Percentiles rank a stretch among this genome's conserved stretches.
Conservation (phyloP, 441 rosid genomes). For the Croton laevigatus region DNA sequence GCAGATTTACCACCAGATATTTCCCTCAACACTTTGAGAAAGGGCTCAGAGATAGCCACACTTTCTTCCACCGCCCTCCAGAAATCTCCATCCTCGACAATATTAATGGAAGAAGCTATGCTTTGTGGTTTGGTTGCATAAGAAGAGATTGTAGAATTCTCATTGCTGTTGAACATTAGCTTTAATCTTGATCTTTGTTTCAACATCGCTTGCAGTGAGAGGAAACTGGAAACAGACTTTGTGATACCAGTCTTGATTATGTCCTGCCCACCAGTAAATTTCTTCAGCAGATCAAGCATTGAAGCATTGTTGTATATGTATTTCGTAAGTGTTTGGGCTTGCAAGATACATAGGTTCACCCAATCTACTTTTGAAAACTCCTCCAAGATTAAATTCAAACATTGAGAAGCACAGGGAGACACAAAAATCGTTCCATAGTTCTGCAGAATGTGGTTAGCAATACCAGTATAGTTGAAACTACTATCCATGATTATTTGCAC, state of each 20-base stretch:
- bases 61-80: slow-evolving; percentile 84
- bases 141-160: slow-evolving; percentile 49
- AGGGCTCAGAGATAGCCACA: slow-evolving; percentile 88
- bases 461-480: slow-evolving; percentile 57
- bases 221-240: slow-evolving; percentile 60
- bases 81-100: slow-evolving; percentile 68
- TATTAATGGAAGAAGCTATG: slow-evolving; percentile 49
- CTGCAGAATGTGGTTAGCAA: slow-evolving; percentile 66
- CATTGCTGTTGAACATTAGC: slow-evolving; percentile 73
- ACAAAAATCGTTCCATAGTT: slow-evolving; percentile 70
- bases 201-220: slow-evolving; percentile 66
- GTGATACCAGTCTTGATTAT: slow-evolving; percentile 71
- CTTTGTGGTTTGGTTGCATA: slow-evolving; percentile 61
- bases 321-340: slow-evolving; percentile 66
- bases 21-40: slow-evolving; percentile 76
- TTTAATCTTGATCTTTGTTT: slow-evolving; percentile 67
- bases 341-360: slow-evolving; percentile 68
- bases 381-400: slow-evolving; percentile 68
- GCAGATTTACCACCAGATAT: slow-evolving; percentile 77
- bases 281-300: slow-evolving; percentile 75
- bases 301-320: slow-evolving; percentile 60
- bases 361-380: slow-evolving; percentile 84
- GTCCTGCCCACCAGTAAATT: slow-evolving; percentile 65
- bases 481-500: slow-evolving; percentile 83
- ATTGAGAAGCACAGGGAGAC: slow-evolving; percentile 82